phyloP scores from a whole-genome alignment of 805 yeast genomes.

The Candida sanyiensis region DNA sequence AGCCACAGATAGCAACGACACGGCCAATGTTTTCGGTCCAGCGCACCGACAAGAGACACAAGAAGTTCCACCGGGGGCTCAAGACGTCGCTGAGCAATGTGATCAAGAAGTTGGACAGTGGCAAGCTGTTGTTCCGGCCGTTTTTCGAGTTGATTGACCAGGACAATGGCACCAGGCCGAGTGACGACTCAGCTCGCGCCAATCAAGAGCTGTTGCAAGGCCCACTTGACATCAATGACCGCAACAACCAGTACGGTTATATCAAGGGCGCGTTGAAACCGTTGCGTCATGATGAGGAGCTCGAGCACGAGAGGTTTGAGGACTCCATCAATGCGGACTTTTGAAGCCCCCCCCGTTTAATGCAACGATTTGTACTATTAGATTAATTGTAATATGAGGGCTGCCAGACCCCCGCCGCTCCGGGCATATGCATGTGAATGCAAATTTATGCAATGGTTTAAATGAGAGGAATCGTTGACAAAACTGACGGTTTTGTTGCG shows the following conservation, averaged over 20 bases:
- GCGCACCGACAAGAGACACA: conserved; percentile 8
- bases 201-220: not conserved
- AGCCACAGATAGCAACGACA: conserved; percentile 1
- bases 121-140: conserved; percentile 21
- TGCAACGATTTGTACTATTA: not conserved
- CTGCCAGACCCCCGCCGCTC: too few relatives aligned
- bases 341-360: not conserved
- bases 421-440: too few relatives aligned
- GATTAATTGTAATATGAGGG: too few relatives aligned
- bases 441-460: too few relatives aligned
- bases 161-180: too few relatives aligned
- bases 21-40: not conserved
- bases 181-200: not conserved
- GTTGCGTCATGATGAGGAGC: conserved; percentile 12
- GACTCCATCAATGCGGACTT: too few relatives aligned
- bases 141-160: conserved; percentile 24
- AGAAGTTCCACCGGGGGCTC: conserved; percentile 20
- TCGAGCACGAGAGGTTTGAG: conserved; percentile 17
- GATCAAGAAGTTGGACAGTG: conserved; percentile 23
- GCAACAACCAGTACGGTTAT: conserved; percentile 6
- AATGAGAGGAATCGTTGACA: too few relatives aligned
- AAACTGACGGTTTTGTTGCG: too few relatives aligned
- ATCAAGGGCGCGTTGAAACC: conserved; percentile 19
- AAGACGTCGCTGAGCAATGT: conserved; percentile 22
- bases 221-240: not conserved